phyloP scores from a whole-genome alignment of 306 rosid species.

The Gynostemma pentaphyllum region DNA sequence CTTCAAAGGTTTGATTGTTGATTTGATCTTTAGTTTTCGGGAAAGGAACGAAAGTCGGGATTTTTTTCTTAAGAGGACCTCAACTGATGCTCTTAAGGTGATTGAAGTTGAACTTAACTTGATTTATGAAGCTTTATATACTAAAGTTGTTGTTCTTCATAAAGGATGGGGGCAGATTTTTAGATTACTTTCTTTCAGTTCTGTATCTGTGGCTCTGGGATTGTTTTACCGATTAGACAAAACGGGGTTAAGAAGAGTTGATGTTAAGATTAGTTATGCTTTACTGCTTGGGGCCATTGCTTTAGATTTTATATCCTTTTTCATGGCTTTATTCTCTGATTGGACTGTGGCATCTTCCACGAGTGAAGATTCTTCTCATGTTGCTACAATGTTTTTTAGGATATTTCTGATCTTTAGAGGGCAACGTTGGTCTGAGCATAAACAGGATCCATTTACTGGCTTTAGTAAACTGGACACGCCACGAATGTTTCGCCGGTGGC shows the following conservation, averaged over 20 bases:
- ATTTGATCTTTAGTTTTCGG: slow-evolving; percentile 23
- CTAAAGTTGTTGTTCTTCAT: slow-evolving; percentile 22
- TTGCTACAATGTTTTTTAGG: neutral
- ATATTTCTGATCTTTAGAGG: slow-evolving; percentile 2
- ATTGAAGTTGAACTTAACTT: slow-evolving; percentile 35
- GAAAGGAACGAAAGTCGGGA: slow-evolving; percentile 21
- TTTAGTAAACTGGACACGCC: neutral
- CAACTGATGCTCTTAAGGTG: slow-evolving; percentile 15
- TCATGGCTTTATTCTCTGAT: slow-evolving; percentile 29
- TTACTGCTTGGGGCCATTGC: slow-evolving; percentile 35
- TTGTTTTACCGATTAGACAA: slow-evolving; percentile 16
- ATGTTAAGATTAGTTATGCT: slow-evolving; percentile 22
- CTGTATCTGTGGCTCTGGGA: slow-evolving; percentile 11
- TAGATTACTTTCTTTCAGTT: slow-evolving; percentile 12
- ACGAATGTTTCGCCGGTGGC: slow-evolving; percentile 29
- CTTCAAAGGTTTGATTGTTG: slow-evolving; percentile 33
- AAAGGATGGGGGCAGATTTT: neutral
- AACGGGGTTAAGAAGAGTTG: slow-evolving; percentile 3
- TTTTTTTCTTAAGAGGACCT: neutral
- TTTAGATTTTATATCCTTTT: slow-evolving; percentile 20
- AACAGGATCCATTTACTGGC: neutral
- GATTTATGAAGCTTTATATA: slow-evolving; percentile 32
- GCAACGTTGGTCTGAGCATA: neutral
- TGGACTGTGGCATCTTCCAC: slow-evolving; percentile 6
- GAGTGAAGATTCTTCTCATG: neutral